These are phyloP conservation scores for Phialemoniopsis sp. DNA, from an alignment of 2,329 filamentous ascomycete species.

Conservation along the genomic window DNA sequence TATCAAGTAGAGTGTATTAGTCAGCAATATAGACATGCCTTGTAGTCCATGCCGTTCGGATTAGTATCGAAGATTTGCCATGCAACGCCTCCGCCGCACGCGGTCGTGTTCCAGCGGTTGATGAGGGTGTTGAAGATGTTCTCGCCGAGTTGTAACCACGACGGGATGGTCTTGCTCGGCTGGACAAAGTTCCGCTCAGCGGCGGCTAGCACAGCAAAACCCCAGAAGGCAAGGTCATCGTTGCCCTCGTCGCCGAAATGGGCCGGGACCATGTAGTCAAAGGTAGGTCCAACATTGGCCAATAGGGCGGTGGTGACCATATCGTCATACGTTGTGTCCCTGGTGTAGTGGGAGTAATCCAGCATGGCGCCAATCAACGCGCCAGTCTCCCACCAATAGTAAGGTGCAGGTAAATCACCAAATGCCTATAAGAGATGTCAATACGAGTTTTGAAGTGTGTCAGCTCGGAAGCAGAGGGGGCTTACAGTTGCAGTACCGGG, in stretches of 20 bases:
- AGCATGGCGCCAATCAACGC: constrained; percentile 65
- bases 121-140: constrained; percentile 72
- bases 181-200: constrained; percentile 66
- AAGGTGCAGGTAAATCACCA: constrained; percentile 60
- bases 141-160: constrained; percentile 63
- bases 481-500: constrained; percentile 44
- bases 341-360: constrained; percentile 65
- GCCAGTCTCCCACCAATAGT: constrained; percentile 67
- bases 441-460: background rate
- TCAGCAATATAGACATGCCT: no score
- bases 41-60: constrained; percentile 72
- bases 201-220: constrained; percentile 61
- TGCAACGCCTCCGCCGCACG: constrained; percentile 68
- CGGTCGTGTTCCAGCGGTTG: constrained; percentile 62
- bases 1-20: no score
- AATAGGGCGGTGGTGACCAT: constrained; percentile 54
- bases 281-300: constrained; percentile 50
- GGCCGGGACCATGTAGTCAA: constrained; percentile 55
- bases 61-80: constrained; percentile 83
- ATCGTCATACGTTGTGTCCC: constrained; percentile 58
- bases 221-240: constrained; percentile 75
- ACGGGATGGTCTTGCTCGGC: constrained; percentile 48
- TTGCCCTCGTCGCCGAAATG: constrained; percentile 63
- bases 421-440: constrained; percentile 33
- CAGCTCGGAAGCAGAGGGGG: background rate